Evolutionary conservation across 371 early-diverging fungal genomes (phyloP).

Genomic region (Blakeslea trispora): DNA sequence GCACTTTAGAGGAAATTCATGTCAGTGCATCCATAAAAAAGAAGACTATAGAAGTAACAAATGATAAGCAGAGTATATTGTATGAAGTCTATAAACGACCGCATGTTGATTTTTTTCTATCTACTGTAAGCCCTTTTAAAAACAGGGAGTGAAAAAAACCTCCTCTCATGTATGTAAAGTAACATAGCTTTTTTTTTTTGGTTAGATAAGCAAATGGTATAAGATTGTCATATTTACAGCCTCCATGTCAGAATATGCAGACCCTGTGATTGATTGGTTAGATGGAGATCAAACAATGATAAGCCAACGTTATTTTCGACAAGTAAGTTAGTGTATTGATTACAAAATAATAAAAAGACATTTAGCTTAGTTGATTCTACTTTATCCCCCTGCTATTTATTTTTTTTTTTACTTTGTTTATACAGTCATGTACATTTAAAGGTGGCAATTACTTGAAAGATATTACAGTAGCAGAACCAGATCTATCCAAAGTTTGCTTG

Average conservation of each 20-base stretch:
- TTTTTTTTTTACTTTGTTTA: too few relatives aligned
- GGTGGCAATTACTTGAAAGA: constrained; percentile 90
- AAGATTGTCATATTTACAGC: constrained; percentile 98
- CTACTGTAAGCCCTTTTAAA: constrained; percentile 65
- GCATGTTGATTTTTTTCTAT: constrained; percentile 92
- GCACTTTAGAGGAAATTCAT: constrained; percentile 24
- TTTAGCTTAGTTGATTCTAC: too few relatives aligned
- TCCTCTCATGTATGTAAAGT: too few relatives aligned
- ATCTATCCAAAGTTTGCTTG: constrained; percentile 85
- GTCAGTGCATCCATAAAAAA: constrained; percentile 37
- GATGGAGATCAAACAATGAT: constrained; percentile 82
- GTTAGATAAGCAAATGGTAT: constrained; percentile 92
- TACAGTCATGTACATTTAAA: constrained; percentile 68
- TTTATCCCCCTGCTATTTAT: too few relatives aligned
- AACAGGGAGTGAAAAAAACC: too few relatives aligned
- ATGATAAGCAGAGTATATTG: constrained; percentile 85
- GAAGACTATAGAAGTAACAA: constrained; percentile 82
- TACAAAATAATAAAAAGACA: too few relatives aligned
- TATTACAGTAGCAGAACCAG: constrained; percentile 77
- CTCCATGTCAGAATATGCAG: constrained; percentile 96
- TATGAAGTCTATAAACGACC: constrained; percentile 97
- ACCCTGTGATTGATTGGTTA: constrained; percentile 95
- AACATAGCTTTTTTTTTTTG: neutral
- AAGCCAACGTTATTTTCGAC: constrained; percentile 82
- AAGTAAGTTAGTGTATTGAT: constrained; percentile 43